Conservation (phyloP, 2,329 filamentous ascomycete species). For the Albifimbria verrucaria region DNA sequence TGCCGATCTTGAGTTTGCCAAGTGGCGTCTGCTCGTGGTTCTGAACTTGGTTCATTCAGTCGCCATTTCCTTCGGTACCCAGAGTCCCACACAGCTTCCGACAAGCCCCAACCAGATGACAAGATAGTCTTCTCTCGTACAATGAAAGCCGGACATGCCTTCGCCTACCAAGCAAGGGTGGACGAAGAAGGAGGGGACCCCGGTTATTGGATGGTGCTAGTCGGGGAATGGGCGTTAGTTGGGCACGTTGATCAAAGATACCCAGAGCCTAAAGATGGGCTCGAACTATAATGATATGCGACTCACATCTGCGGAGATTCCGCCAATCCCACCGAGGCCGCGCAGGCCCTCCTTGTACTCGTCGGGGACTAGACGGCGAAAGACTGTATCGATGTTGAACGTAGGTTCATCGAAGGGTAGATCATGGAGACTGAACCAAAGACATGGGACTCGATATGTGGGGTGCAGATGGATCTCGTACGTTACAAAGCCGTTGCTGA, state of each 20-base stretch:
- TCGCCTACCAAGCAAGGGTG: slow-evolving; percentile 89
- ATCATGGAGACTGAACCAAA: slow-evolving; percentile 69
- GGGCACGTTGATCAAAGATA: slow-evolving; percentile 26
- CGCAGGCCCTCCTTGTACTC: slow-evolving; percentile 61
- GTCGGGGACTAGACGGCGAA: slow-evolving; percentile 66
- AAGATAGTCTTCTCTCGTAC: slow-evolving; percentile 67
- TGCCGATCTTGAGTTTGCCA: slow-evolving; percentile 1
- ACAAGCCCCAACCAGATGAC: slow-evolving; percentile 87
- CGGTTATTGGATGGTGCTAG: slow-evolving; percentile 80
- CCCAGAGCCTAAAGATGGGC: slow-evolving; percentile 25
- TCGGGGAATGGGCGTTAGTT: slow-evolving; percentile 33
- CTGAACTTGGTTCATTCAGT: too few species aligned
- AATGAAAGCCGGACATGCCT: slow-evolving; percentile 67
- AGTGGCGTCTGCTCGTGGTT: too few species aligned
- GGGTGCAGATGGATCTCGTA: slow-evolving; percentile 76
- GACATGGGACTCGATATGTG: slow-evolving; percentile 70
- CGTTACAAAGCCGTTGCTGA: slow-evolving; percentile 47
- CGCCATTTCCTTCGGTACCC: slow-evolving; percentile 69
- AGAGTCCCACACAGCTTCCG: slow-evolving; percentile 74
- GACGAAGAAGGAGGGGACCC: slow-evolving; percentile 79
- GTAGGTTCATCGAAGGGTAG: slow-evolving; percentile 52
- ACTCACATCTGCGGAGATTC: slow-evolving; percentile 75
- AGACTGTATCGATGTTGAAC: slow-evolving; percentile 66
- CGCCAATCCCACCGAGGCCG: slow-evolving; percentile 62
- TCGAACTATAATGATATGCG: slow-evolving; percentile 21